phyloP scores from a whole-genome alignment of 75 land plant species.

The Cupressus sempervirens region DNA sequence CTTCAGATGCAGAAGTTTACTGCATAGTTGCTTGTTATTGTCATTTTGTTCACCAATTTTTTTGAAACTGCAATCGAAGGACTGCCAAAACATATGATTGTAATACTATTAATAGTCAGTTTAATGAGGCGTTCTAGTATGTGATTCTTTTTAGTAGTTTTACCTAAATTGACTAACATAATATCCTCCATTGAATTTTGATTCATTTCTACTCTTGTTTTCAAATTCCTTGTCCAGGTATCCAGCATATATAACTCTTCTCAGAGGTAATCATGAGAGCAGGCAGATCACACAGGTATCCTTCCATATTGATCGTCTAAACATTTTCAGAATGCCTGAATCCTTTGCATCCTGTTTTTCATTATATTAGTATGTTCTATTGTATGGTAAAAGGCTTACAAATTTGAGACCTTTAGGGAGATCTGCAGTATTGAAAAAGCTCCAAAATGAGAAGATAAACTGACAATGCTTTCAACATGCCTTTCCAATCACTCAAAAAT shows the following conservation, averaged over 20 bases:
- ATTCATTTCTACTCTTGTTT: neutral
- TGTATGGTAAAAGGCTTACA: neutral
- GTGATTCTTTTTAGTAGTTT: neutral
- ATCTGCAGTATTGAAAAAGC: neutral
- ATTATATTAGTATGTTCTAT: neutral
- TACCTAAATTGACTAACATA: neutral
- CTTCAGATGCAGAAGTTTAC: neutral
- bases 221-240: slow-evolving; percentile 42
- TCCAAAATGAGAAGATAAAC: neutral
- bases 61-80: neutral
- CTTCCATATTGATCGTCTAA: slow-evolving; percentile 3
- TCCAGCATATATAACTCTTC: slow-evolving; percentile 93
- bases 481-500: neutral
- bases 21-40: too few relatives aligned
- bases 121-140: neutral
- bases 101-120: neutral
- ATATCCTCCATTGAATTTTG: neutral
- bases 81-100: neutral
- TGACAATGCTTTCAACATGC: neutral
- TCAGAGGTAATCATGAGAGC: slow-evolving; percentile 99
- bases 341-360: too few relatives aligned
- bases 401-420: neutral
- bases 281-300: slow-evolving; percentile 94
- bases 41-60: neutral
- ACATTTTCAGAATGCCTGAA: neutral